Percentiles rank a stretch among this genome's conserved stretches.
phyloP scores from a whole-genome alignment of 306 rosid species.

The Quercus cerris region DNA sequence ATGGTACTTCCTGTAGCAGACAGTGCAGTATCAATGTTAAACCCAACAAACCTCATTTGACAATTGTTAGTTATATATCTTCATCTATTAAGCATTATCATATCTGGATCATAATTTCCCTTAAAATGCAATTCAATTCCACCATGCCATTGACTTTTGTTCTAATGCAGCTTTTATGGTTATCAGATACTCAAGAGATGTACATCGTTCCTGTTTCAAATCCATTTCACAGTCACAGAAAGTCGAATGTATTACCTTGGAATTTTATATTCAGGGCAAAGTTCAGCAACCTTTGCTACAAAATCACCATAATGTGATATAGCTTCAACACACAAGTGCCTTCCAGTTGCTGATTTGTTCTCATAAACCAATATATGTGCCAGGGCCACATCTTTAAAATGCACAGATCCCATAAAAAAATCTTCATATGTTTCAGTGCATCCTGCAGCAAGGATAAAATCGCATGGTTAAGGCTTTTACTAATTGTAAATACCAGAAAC shows the following conservation, averaged over 20 bases:
- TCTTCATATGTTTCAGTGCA: constrained; percentile 61
- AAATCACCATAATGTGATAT: constrained; percentile 80
- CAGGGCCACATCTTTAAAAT: constrained; percentile 87
- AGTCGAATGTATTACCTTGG: constrained; percentile 48
- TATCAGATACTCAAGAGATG: background rate
- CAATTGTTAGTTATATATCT: background rate
- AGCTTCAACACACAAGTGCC: constrained; percentile 80
- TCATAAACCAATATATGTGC: constrained; percentile 87
- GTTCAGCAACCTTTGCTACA: constrained; percentile 75
- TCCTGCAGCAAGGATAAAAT: constrained; percentile 48
- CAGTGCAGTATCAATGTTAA: background rate
- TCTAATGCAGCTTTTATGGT: background rate
- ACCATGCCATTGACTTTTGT: background rate
- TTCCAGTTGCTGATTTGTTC: constrained; percentile 72
- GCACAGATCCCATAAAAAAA: constrained; percentile 67
- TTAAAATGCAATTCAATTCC: background rate
- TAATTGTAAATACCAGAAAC: background rate
- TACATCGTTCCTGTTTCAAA: background rate
- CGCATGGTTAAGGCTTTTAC: background rate
- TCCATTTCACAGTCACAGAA: background rate
- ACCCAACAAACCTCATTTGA: background rate
- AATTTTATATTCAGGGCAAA: constrained; percentile 70
- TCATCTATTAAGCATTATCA: background rate
- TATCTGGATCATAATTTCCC: background rate
- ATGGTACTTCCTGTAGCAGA: background rate